Conservation (phyloP, 257 asterid genomes). For the Cynanchum wilfordii region DNA sequence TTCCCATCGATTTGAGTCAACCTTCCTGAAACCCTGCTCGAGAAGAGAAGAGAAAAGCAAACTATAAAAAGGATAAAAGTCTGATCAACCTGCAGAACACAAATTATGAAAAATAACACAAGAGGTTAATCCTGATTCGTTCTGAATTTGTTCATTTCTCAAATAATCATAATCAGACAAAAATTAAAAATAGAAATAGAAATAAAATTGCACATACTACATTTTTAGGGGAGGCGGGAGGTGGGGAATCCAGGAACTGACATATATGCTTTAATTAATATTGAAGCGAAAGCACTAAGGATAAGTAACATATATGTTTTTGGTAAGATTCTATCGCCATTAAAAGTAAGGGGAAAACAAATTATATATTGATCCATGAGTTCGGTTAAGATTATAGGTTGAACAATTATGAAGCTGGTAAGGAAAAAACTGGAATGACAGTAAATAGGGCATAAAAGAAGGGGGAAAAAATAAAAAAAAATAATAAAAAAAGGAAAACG, state of each 20-base stretch:
- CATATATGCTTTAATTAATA: too few species aligned
- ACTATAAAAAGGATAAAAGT: conserved; percentile 11
- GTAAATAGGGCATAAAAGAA: background rate
- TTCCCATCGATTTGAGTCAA: conserved; percentile 12
- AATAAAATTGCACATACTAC: background rate
- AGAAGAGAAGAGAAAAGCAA: conserved; percentile 15
- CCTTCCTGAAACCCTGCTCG: conserved; percentile 15
- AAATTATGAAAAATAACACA: conserved; percentile 1
- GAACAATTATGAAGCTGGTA: background rate
- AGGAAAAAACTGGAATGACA: background rate
- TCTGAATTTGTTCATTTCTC: background rate
- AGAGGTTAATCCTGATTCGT: conserved; percentile 1
- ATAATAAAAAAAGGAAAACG: background rate
- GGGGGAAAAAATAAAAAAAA: background rate
- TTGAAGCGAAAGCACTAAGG: background rate
- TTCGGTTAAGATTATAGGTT: background rate
- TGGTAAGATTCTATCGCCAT: background rate
- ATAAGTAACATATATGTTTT: background rate
- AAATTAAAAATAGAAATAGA: too few species aligned
- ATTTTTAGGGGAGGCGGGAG: background rate
- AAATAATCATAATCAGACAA: too few species aligned
- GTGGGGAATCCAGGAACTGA: background rate
- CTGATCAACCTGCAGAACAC: conserved; percentile 10
- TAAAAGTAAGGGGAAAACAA: too few species aligned
- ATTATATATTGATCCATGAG: background rate